A percentile compares a stretch with the other conserved stretches of the same genome.
phyloP scores from a whole-genome alignment of 352 stramenopile genomes.

The Globisporangium splendens region DNA sequence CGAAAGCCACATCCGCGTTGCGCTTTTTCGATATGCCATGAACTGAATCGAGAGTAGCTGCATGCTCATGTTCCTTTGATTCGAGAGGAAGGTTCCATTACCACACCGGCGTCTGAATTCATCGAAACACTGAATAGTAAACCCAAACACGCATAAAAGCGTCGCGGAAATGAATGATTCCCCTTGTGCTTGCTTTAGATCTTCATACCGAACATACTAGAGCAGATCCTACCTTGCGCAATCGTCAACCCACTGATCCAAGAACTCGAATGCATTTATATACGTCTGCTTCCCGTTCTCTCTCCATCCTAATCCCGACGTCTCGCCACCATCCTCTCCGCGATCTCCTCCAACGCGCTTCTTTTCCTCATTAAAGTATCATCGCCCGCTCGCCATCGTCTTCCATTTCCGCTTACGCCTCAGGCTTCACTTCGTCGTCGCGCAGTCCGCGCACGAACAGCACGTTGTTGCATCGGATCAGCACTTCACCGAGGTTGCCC shows the following conservation, averaged over 20 bases:
- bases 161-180: no score
- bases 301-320: not conserved
- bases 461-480: slow-evolving; percentile 99
- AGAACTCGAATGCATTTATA: not conserved
- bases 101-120: no score
- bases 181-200: not conserved
- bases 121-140: no score
- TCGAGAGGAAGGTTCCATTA: no score
- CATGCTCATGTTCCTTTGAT: no score
- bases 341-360: not conserved
- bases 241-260: not conserved
- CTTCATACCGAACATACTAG: not conserved
- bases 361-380: not conserved
- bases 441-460: slow-evolving; percentile 92
- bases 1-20: no score
- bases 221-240: not conserved
- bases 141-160: no score
- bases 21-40: no score
- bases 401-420: slow-evolving; percentile 11
- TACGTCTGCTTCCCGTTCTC: not conserved
- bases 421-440: slow-evolving; percentile 14
- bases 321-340: not conserved
- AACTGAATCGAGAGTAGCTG: no score
- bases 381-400: not conserved
- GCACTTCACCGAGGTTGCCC: slow-evolving; percentile 96